A percentile compares a stretch with the other conserved stretches of the same genome.
Evolutionary conservation across 176 grass and related monocot species (phyloP).

Genomic region (Canna indica): DNA sequence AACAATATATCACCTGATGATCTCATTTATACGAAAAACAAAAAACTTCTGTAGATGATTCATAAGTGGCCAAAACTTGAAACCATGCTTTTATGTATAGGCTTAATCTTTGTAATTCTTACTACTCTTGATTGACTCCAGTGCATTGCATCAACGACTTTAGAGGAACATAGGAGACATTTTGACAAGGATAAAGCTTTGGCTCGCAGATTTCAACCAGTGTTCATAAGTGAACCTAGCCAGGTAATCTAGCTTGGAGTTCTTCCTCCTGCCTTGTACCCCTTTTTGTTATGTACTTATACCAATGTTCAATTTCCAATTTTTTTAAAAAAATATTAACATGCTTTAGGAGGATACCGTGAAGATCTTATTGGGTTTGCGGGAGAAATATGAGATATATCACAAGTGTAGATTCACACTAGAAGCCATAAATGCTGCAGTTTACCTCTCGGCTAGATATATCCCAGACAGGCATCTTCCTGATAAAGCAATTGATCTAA

Average conservation of each 20-base stretch:
- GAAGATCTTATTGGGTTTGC: conserved; percentile 73
- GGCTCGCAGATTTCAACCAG: conserved; percentile 76
- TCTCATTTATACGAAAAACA: too few relatives aligned
- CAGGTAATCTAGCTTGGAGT: conserved; percentile 43
- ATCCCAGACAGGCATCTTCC: conserved; percentile 90
- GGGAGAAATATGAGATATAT: conserved; percentile 72
- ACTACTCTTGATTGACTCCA: conserved; percentile 20
- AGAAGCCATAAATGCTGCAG: conserved; percentile 79
- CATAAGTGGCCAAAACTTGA: too few relatives aligned
- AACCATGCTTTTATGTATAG: neutral
- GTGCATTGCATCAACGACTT: conserved; percentile 94
- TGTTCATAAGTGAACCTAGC: conserved; percentile 76
- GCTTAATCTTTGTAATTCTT: neutral
- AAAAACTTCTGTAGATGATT: too few relatives aligned
- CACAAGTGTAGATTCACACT: conserved; percentile 90
- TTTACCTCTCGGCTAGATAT: conserved; percentile 93
- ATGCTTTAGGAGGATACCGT: conserved; percentile 58
- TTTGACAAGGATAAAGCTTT: conserved; percentile 99
- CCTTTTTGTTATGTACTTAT: neutral
- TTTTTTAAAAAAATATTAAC: neutral
- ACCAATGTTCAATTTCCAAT: neutral
- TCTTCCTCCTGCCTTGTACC: neutral
- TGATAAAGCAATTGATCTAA: conserved; percentile 96
- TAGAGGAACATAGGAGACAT: conserved; percentile 75
- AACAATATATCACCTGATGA: neutral